phyloP scores from a whole-genome alignment of 768 basidiomycete genomes.

The Suillus placidus region DNA sequence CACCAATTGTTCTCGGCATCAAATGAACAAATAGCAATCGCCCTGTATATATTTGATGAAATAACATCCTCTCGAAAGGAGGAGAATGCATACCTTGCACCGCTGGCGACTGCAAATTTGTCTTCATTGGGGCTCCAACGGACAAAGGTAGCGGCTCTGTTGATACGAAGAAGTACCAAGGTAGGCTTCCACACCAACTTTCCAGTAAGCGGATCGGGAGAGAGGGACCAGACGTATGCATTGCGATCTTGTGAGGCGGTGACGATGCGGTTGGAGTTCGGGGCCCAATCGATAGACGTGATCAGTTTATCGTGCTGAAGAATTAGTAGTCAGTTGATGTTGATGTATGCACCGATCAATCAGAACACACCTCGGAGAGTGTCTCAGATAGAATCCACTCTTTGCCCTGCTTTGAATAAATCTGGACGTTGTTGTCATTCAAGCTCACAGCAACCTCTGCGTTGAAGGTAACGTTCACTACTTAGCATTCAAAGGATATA shows the following conservation, averaged over 20 bases:
- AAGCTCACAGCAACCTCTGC: slow-evolving; percentile 90
- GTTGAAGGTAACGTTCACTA: slow-evolving; percentile 2
- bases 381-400: slow-evolving; percentile 77
- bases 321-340: slow-evolving; percentile 4
- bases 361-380: slow-evolving; percentile 72
- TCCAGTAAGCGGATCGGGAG: slow-evolving; percentile 72
- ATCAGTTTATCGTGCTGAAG: slow-evolving; percentile 94
- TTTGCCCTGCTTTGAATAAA: slow-evolving; percentile 66
- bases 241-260: slow-evolving; percentile 99
- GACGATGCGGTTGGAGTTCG: slow-evolving; percentile 94
- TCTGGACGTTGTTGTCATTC: slow-evolving; percentile 87
- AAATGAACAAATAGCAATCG: slow-evolving; percentile 95
- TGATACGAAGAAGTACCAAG: slow-evolving; percentile 92
- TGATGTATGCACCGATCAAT: neutral
- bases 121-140: slow-evolving; percentile 97
- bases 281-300: slow-evolving; percentile 99
- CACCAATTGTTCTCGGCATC: slow-evolving; percentile 99
- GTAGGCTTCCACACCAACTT: slow-evolving; percentile 89
- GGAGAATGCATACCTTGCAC: slow-evolving; percentile 68
- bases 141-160: slow-evolving; percentile 93
- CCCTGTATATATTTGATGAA: slow-evolving; percentile 45
- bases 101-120: slow-evolving; percentile 98
- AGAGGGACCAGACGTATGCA: slow-evolving; percentile 96
- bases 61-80: neutral
- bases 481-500: neutral